Evolutionary conservation across 73 alveolate genomes (phyloP).

Genomic region (Paramecium primaurelia): DNA sequence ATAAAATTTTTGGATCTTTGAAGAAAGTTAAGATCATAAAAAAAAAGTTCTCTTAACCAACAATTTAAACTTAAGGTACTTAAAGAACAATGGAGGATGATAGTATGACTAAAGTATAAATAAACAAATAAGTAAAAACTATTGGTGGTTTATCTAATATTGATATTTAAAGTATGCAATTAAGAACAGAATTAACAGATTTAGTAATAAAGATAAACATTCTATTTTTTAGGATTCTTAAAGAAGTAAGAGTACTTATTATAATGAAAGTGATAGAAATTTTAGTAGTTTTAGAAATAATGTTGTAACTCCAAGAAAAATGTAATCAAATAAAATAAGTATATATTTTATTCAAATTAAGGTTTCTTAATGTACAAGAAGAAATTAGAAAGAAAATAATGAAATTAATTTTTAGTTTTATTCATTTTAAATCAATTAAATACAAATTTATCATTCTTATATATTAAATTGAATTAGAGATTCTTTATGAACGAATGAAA

Average conservation of each 20-base stretch:
- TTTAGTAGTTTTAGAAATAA: background rate
- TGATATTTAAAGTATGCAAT: background rate
- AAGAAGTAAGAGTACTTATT: background rate
- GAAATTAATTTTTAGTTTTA: background rate
- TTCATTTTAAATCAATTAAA: background rate
- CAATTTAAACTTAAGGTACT: background rate
- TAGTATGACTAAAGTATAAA: background rate
- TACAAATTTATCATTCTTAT: background rate
- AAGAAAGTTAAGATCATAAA: background rate
- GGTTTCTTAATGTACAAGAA: conserved; percentile 36
- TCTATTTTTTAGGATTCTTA: background rate
- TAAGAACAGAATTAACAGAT: background rate
- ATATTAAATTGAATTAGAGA: too few relatives aligned
- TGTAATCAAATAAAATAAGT: background rate
- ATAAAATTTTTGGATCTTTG: conserved; percentile 14
- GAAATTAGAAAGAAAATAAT: background rate
- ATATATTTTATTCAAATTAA: background rate
- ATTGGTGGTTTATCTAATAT: background rate
- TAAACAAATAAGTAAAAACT: background rate
- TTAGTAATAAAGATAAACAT: background rate
- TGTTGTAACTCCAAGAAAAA: background rate
- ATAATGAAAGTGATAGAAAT: background rate
- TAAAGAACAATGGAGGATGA: background rate
- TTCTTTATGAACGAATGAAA: too few relatives aligned
- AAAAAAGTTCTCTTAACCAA: background rate